Conservation (phyloP, 805 yeast genomes). For the Teunomyces atbi region DNA sequence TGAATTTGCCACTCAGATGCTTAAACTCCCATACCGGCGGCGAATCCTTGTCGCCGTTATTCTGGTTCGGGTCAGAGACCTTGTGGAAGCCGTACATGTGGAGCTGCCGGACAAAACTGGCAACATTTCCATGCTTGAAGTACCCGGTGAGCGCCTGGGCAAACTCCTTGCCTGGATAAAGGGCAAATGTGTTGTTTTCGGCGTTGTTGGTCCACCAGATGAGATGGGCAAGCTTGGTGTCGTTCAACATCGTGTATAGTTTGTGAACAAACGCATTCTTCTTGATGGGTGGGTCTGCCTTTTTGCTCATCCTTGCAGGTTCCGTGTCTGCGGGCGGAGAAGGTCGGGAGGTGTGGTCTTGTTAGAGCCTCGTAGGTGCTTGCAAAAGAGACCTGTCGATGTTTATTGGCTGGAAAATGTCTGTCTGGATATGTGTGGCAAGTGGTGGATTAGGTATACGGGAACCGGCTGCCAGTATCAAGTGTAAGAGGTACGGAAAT, state of each 20-base stretch:
- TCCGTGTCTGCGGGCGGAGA: neutral
- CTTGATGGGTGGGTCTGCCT: conserved; percentile 34
- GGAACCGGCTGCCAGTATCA: neutral
- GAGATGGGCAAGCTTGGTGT: conserved; percentile 31
- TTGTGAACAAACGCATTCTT: conserved; percentile 60
- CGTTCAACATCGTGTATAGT: conserved; percentile 39
- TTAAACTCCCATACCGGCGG: conserved; percentile 56
- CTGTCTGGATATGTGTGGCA: neutral
- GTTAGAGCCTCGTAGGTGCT: no score
- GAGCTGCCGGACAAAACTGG: conserved; percentile 88
- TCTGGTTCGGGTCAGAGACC: conserved; percentile 46
- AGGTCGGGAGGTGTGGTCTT: no score
- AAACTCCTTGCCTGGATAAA: conserved; percentile 64
- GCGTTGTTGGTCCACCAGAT: conserved; percentile 48
- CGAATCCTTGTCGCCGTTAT: conserved; percentile 16
- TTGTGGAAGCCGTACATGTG: conserved; percentile 98
- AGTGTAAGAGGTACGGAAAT: neutral
- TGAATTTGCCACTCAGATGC: conserved; percentile 50
- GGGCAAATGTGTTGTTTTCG: conserved; percentile 55
- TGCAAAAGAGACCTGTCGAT: neutral
- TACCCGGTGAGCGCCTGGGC: conserved; percentile 62
- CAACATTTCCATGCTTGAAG: conserved; percentile 92
- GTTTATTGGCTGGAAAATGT: conserved; percentile 8
- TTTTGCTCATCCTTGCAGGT: conserved; percentile 21
- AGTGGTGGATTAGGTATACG: neutral